Conservation (phyloP, 2,329 filamentous ascomycete genomes). For the Fusarium transvaalense region DNA sequence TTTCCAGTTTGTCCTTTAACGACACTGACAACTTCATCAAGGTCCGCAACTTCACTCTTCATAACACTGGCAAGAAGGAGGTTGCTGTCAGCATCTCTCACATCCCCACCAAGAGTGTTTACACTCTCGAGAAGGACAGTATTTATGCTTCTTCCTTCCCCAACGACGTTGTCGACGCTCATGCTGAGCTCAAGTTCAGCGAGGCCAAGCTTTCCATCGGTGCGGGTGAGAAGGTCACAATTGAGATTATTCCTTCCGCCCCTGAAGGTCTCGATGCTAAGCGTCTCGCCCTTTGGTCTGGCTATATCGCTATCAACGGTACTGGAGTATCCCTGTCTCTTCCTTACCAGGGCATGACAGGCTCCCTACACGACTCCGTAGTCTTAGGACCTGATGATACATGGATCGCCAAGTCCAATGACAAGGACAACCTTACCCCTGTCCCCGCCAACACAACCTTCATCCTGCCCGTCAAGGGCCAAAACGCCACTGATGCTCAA, state of each 20-base stretch:
- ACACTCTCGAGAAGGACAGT: constrained; percentile 57
- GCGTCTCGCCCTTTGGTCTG: constrained; percentile 58
- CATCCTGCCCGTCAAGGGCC: constrained; percentile 56
- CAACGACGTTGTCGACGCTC: constrained; percentile 53
- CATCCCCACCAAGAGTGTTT: constrained; percentile 64
- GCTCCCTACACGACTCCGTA: constrained; percentile 51
- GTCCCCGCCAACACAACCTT: constrained; percentile 56
- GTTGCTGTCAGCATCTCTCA: constrained; percentile 66
- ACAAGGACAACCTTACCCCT: constrained; percentile 43
- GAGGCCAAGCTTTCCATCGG: constrained; percentile 59
- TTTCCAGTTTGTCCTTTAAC: constrained; percentile 72
- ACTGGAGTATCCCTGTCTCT: constrained; percentile 54
- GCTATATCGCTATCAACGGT: constrained; percentile 58
- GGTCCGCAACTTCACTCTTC: constrained; percentile 65
- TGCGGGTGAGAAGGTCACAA: constrained; percentile 57
- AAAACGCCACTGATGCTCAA: constrained; percentile 40
- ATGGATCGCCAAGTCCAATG: constrained; percentile 53
- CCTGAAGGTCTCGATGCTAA: constrained; percentile 53
- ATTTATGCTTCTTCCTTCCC: constrained; percentile 59
- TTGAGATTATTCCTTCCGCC: constrained; percentile 60
- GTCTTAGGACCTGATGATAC: constrained; percentile 44
- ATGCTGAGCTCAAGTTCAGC: constrained; percentile 59
- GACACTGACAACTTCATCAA: constrained; percentile 69
- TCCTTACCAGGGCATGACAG: constrained; percentile 57
- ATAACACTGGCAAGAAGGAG: constrained; percentile 63